phyloP scores from a whole-genome alignment of 108 stramenopile species.

The Cyclostephanos invisitatus region DNA sequence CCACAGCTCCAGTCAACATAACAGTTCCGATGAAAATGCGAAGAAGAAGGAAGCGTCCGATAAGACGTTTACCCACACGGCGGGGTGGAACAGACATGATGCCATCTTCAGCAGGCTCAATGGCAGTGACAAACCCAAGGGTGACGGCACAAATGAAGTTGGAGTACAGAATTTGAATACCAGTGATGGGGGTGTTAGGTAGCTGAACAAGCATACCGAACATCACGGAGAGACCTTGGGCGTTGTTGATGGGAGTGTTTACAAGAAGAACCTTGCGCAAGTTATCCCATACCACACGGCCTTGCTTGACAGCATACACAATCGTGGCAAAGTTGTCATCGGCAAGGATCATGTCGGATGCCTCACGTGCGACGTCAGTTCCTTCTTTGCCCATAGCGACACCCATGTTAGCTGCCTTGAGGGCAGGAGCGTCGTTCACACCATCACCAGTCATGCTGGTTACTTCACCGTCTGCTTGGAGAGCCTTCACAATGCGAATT shows the following conservation, averaged over 20 bases:
- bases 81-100: conserved; percentile 81
- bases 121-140: conserved; percentile 82
- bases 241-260: conserved; percentile 90
- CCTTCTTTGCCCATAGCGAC: conserved; percentile 99
- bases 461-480: conserved; percentile 89
- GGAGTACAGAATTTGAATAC: conserved; percentile 84
- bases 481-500: conserved; percentile 91
- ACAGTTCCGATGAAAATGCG: conserved; percentile 74
- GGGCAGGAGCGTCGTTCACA: conserved; percentile 98
- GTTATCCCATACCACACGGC: conserved; percentile 89
- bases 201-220: conserved; percentile 73
- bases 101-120: conserved; percentile 89
- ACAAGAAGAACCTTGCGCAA: conserved; percentile 81
- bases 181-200: conserved; percentile 61
- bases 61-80: conserved; percentile 81
- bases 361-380: conserved; percentile 96
- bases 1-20: conserved; percentile 56
- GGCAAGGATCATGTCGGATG: conserved; percentile 96
- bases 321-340: conserved; percentile 99
- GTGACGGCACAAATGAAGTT: conserved; percentile 90
- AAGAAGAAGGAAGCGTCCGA: conserved; percentile 84
- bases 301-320: conserved; percentile 65
- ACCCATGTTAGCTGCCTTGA: conserved; percentile 98
- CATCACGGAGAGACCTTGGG: conserved; percentile 80
- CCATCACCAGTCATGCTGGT: conserved; percentile 99